Base-by-base conservation (phyloP, 371 early-diverging fungal species). In the Synchytrium microbalum region DNA sequence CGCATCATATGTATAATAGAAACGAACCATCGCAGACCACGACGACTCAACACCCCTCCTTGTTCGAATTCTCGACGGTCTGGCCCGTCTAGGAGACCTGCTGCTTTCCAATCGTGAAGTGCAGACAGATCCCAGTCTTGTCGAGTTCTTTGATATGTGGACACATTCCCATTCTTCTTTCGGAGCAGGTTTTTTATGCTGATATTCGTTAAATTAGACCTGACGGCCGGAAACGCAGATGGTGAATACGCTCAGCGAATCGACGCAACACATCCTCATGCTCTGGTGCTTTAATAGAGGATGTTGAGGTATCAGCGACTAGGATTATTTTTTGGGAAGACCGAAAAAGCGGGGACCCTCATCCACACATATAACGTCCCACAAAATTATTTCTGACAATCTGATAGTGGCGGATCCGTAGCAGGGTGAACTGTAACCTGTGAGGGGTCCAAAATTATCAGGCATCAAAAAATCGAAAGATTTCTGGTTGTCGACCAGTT, bases 221-320 rank as follows among this genome's bases (percentile, higher is more conserved):
- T 23, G 23, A 51, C 51, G 14, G 14, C 51, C 14, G 14, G 23
- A 51, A 51, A 23, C 23, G n/a, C n/a, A n/a, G n/a, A n/a, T n/a
- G n/a, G n/a, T n/a, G n/a, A n/a, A n/a, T 51, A 14, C 51, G 23
- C 23, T 23, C 14, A 23, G 23, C 14, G 51, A 51, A 14, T 23
- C 14, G 23, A 51, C 14, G 23, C 51, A 23, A 23, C 51, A n/a
- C n/a, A n/a, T n/a, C n/a, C 23, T 14, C 14, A 51, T 51, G 59
- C 69, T 8, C 54, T 54, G 1, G 64, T 64, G 1, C 38, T 79
- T n/a, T 75, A 76, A 55, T 68, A 75, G n/a, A 58, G 77, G 2
- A 64, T 79, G 62, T 32, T 57, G 16, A 54, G 58, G 32, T 79
- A 71, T 59, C 77, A 79, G 53, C 57, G n/a, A n/a, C n/a, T n/a